phyloP scores from a whole-genome alignment of 2,329 filamentous ascomycete genomes.

The Cladosporium sp. region DNA sequence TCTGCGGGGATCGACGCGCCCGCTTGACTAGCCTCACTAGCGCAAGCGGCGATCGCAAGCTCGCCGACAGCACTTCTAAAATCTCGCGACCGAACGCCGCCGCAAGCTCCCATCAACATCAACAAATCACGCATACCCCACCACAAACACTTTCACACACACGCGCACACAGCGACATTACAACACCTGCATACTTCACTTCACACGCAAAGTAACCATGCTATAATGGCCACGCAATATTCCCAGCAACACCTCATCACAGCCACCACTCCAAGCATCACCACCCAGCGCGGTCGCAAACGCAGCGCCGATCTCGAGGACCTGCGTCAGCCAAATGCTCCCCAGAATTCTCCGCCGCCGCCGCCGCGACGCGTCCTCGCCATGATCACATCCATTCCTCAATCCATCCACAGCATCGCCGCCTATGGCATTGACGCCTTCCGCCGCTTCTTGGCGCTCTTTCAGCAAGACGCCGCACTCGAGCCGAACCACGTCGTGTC shows the following conservation, averaged over 20 bases:
- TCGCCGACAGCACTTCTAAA: too few species aligned
- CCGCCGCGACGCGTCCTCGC: background rate
- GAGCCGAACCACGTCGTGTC: background rate
- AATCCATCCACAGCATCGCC: background rate
- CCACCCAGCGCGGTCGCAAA: conserved; percentile 3
- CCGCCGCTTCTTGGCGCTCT: background rate
- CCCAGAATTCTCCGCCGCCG: conserved; percentile 1
- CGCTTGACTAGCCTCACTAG: too few species aligned
- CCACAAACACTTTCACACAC: background rate
- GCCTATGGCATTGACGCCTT: background rate
- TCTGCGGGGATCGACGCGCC: too few species aligned
- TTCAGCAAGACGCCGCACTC: background rate
- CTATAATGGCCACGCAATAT: background rate
- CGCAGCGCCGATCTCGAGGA: background rate
- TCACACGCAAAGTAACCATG: background rate
- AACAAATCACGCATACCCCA: background rate
- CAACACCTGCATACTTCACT: background rate
- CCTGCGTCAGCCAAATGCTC: background rate
- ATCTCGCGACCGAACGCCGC: too few species aligned
- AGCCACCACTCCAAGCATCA: conserved; percentile 1
- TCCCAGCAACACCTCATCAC: background rate
- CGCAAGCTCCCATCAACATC: too few species aligned
- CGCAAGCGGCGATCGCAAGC: too few species aligned
- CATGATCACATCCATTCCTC: conserved; percentile 8
- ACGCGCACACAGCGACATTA: too few species aligned